Percentiles rank a stretch among this genome's conserved stretches.
phyloP scores from a whole-genome alignment of 1,284 basidiomycete species.

The Polyporus tsugae region DNA sequence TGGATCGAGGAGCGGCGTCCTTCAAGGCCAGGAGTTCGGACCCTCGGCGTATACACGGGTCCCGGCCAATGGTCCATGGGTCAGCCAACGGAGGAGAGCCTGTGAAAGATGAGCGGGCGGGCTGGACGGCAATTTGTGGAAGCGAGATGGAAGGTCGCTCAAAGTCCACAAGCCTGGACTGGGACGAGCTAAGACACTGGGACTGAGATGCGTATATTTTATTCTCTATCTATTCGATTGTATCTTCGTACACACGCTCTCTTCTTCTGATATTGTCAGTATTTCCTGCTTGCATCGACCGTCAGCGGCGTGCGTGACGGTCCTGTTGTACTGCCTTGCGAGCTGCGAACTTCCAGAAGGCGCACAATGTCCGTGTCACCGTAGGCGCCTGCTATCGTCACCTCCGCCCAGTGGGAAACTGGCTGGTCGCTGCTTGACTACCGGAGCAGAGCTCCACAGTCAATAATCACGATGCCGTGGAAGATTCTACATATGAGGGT shows the following conservation, averaged over 20 bases:
- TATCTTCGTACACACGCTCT: background rate
- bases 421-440: background rate
- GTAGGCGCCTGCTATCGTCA: background rate
- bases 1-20: background rate
- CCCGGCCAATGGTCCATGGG: background rate
- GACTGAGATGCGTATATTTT: slow-evolving; percentile 1
- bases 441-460: background rate
- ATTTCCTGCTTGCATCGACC: background rate
- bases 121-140: background rate
- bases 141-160: background rate
- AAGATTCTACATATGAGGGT: background rate
- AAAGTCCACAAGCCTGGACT: background rate
- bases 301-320: background rate
- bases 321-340: background rate
- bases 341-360: slow-evolving; percentile 1
- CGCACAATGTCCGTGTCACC: slow-evolving; percentile 1
- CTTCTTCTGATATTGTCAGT: background rate
- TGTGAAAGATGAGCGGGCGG: background rate
- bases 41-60: background rate
- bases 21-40: background rate
- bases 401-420: background rate
- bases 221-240: background rate
- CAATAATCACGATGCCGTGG: background rate
- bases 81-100: background rate
- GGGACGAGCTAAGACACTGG: background rate